These are phyloP conservation scores for Talaromyces atroroseus DNA, from an alignment of 2,329 filamentous ascomycete species.

Conservation along the genomic window DNA sequence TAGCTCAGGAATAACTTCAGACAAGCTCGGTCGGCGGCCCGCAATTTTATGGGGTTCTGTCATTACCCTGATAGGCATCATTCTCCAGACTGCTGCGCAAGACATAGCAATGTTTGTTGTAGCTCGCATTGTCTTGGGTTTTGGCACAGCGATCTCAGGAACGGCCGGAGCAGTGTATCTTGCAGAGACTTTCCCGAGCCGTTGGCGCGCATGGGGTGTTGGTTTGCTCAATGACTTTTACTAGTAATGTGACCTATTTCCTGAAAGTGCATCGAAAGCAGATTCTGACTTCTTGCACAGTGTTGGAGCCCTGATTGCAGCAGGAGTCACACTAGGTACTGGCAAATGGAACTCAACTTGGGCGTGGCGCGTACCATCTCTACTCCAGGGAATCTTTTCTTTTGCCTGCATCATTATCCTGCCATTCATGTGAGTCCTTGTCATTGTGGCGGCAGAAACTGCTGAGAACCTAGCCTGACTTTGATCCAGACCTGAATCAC, in stretches of 20 bases:
- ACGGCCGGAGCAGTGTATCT: constrained; percentile 46
- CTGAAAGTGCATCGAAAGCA: neutral
- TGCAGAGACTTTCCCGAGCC: constrained; percentile 45
- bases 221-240: constrained; percentile 39
- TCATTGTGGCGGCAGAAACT: neutral
- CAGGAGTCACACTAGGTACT: constrained; percentile 44
- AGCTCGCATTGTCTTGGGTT: constrained; percentile 68
- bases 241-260: constrained; percentile 10
- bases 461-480: neutral
- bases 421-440: constrained; percentile 30
- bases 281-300: constrained; percentile 1
- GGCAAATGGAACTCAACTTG: constrained; percentile 40
- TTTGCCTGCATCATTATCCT: constrained; percentile 39
- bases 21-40: constrained; percentile 60
- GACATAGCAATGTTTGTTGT: constrained; percentile 60
- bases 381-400: constrained; percentile 38
- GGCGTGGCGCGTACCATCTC: constrained; percentile 43
- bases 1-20: constrained; percentile 70
- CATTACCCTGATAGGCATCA: constrained; percentile 64
- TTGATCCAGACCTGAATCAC: constrained; percentile 37
- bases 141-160: constrained; percentile 49
- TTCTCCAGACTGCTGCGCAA: constrained; percentile 58
- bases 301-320: constrained; percentile 41
- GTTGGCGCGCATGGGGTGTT: constrained; percentile 43
- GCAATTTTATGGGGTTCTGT: constrained; percentile 65